Evolutionary conservation across 2,329 filamentous ascomycete genomes (phyloP), one percentile per base, ranked within the genome.

Genomic region (Aspergillus sp.): DNA sequence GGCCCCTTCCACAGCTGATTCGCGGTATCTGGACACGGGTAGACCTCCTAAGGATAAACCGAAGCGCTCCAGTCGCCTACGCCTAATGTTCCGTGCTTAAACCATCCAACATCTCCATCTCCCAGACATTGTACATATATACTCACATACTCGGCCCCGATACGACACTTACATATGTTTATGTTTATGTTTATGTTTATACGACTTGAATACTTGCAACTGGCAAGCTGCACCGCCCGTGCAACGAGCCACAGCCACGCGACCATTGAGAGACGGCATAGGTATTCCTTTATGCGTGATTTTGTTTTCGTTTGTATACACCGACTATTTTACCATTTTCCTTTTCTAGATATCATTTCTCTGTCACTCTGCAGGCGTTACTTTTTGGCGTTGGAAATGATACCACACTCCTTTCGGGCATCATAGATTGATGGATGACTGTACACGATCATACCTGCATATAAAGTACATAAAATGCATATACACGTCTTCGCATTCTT

Each of bases 11-110:
- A 66, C 66, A 47, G 51, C 65, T 33, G 59, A 64, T 41, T 66
- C 64, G 5, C 57, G 58, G 11, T 44, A 65, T n/a, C 65, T 66
- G 5, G 66, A 69, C 17, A 69, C 65, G 15, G 71, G 70, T 12
- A 51, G 9, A 33, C 65, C 66, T 39, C 58, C 66, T 11, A 66
- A 69, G 48, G 70, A 76, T 51, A 73, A 72, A 56, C 72, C 70
- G 61, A 76, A 76, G 62, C 75, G 73, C 17, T 72, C 75, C 12
- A 78, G 75, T 58, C 68, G 67, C 11, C 59, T 75, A 48, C 71
- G 72, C 41, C 59, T 74, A 24, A 73, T 75, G 67, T 74, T 75
- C 51, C 72, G 69, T 19, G 51, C 64, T 61, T 67, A 64, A 64
- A 61, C 4, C 44, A 34, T 15, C 17, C 48, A 13, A 11, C 17